Conservation (phyloP, 495 filamentous ascomycete genomes). For the Parathielavia hyrcaniae region DNA sequence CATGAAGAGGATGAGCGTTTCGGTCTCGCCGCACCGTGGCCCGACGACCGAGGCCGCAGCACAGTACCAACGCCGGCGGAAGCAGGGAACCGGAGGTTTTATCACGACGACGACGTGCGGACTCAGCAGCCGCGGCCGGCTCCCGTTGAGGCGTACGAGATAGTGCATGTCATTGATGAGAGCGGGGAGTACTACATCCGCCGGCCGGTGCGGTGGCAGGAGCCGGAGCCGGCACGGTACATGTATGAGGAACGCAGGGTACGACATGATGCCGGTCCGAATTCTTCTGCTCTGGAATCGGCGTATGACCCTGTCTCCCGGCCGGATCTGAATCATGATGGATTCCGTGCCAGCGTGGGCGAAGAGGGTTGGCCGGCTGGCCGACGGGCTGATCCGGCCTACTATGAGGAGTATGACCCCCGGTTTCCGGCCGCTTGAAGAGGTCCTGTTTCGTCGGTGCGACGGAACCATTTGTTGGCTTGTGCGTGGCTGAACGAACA, state of each 20-base stretch:
- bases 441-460: neutral
- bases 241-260: conserved; percentile 15
- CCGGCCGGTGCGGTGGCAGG: conserved; percentile 34
- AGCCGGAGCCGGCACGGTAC: conserved; percentile 21
- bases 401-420: conserved; percentile 42
- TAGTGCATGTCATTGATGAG: conserved; percentile 41
- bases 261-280: conserved; percentile 8
- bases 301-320: conserved; percentile 17
- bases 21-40: conserved; percentile 11
- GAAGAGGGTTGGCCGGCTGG: conserved; percentile 1
- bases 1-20: conserved; percentile 19
- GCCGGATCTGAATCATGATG: neutral
- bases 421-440: conserved; percentile 23
- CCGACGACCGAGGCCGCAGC: conserved; percentile 16
- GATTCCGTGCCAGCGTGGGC: neutral
- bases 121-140: conserved; percentile 19
- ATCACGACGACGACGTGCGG: conserved; percentile 30
- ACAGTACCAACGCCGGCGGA: conserved; percentile 12
- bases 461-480: neutral
- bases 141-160: conserved; percentile 38
- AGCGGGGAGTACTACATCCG: conserved; percentile 43
- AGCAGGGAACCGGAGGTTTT: conserved; percentile 34
- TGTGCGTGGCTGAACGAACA: neutral
- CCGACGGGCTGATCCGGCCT: conserved; percentile 24
- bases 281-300: conserved; percentile 18